Evolutionary conservation across 495 filamentous ascomycete species (phyloP).

Genomic region (Annulohypoxylon nitens): DNA sequence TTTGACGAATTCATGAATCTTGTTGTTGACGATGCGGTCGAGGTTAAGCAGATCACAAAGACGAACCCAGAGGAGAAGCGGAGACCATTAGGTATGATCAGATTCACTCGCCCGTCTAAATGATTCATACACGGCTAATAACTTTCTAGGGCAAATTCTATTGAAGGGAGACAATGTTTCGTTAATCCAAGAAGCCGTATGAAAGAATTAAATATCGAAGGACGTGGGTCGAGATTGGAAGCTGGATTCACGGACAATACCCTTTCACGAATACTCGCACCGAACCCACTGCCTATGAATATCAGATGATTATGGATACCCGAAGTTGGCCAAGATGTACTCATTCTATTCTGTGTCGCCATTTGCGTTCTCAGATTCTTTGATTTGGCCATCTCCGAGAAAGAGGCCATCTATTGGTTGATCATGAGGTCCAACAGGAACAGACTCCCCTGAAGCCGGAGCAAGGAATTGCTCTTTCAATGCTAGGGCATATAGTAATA

Average conservation of each 20-base stretch:
- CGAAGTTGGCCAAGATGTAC: slow-evolving; percentile 26
- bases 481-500: slow-evolving; percentile 82
- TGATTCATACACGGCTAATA: slow-evolving; percentile 46
- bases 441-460: slow-evolving; percentile 59
- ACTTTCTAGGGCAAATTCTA: slow-evolving; percentile 84
- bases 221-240: slow-evolving; percentile 8
- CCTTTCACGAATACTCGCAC: slow-evolving; percentile 4
- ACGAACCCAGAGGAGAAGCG: slow-evolving; percentile 79
- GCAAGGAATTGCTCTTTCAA: slow-evolving; percentile 87
- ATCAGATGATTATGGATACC: slow-evolving; percentile 25
- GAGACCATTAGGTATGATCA: slow-evolving; percentile 78
- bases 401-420: slow-evolving; percentile 62
- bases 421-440: slow-evolving; percentile 73
- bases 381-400: slow-evolving; percentile 62
- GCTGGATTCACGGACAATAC: slow-evolving; percentile 18
- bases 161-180: slow-evolving; percentile 98
- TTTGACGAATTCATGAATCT: slow-evolving; percentile 99
- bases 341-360: slow-evolving; percentile 42
- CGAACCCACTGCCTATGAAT: slow-evolving; percentile 26
- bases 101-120: slow-evolving; percentile 2
- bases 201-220: slow-evolving; percentile 28
- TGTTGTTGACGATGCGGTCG: slow-evolving; percentile 93
- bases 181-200: slow-evolving; percentile 76
- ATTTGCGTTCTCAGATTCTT: slow-evolving; percentile 49
- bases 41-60: slow-evolving; percentile 89